These are phyloP conservation scores for Aspergillus calidoustus DNA, from an alignment of 2,329 filamentous ascomycete species.

Conservation along the genomic window DNA sequence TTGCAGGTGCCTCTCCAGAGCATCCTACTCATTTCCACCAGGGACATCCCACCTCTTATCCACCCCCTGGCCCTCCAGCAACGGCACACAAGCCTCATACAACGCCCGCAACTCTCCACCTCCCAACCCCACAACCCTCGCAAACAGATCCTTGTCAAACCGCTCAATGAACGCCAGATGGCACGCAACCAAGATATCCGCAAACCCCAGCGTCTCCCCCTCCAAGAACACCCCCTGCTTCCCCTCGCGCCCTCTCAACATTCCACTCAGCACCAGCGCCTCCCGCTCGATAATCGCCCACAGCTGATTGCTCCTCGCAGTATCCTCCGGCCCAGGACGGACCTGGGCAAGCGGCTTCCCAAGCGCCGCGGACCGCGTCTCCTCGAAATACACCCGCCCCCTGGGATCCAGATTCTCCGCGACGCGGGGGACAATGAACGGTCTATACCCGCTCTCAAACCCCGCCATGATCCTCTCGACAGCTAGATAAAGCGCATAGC, in stretches of 20 bases:
- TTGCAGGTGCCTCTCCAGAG: no score
- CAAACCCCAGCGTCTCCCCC: constrained; percentile 34
- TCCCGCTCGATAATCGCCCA: constrained; percentile 28
- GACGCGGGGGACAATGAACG: constrained; percentile 30
- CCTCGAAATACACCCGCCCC: constrained; percentile 33
- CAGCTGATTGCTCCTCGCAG: neutral
- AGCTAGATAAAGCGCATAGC: constrained; percentile 33
- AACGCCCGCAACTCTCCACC: constrained; percentile 32
- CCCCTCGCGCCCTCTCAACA: constrained; percentile 31
- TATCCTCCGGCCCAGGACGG: constrained; percentile 27
- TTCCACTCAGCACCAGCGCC: constrained; percentile 21
- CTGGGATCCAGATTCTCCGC: constrained; percentile 29
- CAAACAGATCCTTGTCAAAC: constrained; percentile 27
- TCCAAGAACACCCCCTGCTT: constrained; percentile 39
- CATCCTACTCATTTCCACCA: no score
- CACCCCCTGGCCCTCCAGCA: constrained; percentile 37
- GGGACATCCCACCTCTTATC: constrained; percentile 23
- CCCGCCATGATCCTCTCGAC: constrained; percentile 1
- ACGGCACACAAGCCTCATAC: constrained; percentile 35
- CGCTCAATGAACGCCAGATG: constrained; percentile 32
- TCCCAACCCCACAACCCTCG: constrained; percentile 28
- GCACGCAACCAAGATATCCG: constrained; percentile 31
- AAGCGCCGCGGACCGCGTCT: constrained; percentile 29
- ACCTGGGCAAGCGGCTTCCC: constrained; percentile 35
- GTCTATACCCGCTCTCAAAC: neutral